phyloP scores from a whole-genome alignment of 345 rosid species.

The Melaleuca alternifolia region DNA sequence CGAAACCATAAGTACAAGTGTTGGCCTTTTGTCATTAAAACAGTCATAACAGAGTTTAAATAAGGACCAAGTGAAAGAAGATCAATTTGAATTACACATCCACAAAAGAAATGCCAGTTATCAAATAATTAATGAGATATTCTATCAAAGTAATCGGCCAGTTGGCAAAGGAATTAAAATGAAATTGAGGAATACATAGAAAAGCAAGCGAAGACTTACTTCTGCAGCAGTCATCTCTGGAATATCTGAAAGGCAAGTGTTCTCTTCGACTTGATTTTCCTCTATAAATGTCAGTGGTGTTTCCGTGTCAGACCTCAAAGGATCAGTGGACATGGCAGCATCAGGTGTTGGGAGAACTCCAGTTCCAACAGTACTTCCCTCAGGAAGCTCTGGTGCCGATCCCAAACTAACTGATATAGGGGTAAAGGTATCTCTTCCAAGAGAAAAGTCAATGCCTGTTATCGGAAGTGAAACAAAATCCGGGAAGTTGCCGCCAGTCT shows the following conservation, averaged over 20 bases:
- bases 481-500: constrained; percentile 5
- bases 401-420: constrained; percentile 14
- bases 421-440: constrained; percentile 33
- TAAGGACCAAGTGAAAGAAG: not conserved
- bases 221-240: constrained; percentile 39
- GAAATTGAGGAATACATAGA: not conserved
- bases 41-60: not conserved
- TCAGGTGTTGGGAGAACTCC: constrained; percentile 11
- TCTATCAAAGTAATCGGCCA: not conserved
- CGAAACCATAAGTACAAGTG: not conserved
- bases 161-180: not conserved
- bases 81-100: not conserved
- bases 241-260: constrained; percentile 43
- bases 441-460: constrained; percentile 18
- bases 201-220: constrained; percentile 21
- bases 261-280: constrained; percentile 13
- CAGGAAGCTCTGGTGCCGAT: constrained; percentile 11
- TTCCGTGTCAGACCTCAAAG: constrained; percentile 31
- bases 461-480: constrained; percentile 20
- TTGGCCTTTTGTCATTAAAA: not conserved
- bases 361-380: constrained; percentile 19
- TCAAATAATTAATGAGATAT: not conserved
- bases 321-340: constrained; percentile 16
- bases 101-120: not conserved
- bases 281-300: constrained; percentile 36